Base-by-base conservation (phyloP, 257 asterid species). In the Solanum bukasovii region DNA sequence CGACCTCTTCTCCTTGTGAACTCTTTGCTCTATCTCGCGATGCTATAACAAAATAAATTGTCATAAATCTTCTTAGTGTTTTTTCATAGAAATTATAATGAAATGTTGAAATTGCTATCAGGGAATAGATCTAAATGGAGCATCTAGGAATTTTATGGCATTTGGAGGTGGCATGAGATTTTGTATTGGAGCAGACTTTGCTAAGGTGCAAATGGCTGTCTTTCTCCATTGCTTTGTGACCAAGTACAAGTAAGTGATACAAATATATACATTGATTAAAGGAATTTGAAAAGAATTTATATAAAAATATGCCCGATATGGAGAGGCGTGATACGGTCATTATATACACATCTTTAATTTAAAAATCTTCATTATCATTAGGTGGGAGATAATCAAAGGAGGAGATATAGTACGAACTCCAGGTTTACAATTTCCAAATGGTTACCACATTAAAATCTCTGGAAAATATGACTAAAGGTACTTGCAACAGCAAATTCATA, bases 131-230 rank as follows among this genome's bases (percentile, higher is more conserved):
- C 88, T 93, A 52, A 92, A 93, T 87, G 93, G 93, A 31, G 97
- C 98, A 86, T 89, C 99, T 23, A 93, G 89, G 92, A 93, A 95
- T 87, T 96, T 96, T 94, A 95, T 96, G 98, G 99, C 99, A 63
- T 95, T 95, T 84, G 99, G 96, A 88, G 99, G 99, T 9, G 98
- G 98, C 34, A 92, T 95, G 98, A 91, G 98, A 88, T 93, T 94
- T 84, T 96, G 99, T 87, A 96, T 96, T 13, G 99, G 99, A 82
- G 90, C 99, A 75, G 98, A 96, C 56, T 96, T 96, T 92, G 91
- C 95, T n/a, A 95, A 95, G 92, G 90, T 96, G 90, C 97, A 96
- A 84, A 95, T 95, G 96, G 96, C 98, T 56, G 94, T 93, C 84
- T 95, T 94, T 89, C 93, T 96, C 67, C 99, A 95, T 88, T 90